Evolutionary conservation across 805 yeast species (phyloP).

Genomic region (Saccharomycopsis javanensis): DNA sequence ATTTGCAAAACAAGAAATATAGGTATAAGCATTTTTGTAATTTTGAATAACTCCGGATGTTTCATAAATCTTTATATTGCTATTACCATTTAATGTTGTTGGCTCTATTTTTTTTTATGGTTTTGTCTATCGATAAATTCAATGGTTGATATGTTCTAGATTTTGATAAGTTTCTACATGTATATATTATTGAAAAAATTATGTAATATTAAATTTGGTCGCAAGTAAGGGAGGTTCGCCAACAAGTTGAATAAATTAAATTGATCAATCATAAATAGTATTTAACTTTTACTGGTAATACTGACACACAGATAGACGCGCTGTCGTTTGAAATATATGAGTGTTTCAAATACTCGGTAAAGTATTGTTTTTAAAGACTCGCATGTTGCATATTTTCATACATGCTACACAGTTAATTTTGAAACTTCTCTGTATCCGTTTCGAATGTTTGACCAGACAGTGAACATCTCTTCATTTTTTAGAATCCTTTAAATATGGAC

Average conservation of each 20-base stretch:
- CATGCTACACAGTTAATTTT: neutral
- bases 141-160: no score
- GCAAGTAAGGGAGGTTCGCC: neutral
- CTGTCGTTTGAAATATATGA: neutral
- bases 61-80: no score
- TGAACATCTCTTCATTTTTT: neutral
- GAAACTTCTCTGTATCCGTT: neutral
- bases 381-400: constrained; percentile 1
- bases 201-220: neutral
- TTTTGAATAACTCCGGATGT: no score
- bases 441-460: neutral
- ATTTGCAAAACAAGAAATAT: no score
- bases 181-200: no score
- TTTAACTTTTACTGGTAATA: neutral
- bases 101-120: no score
- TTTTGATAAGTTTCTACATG: no score
- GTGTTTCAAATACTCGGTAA: neutral
- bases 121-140: neutral
- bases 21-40: no score
- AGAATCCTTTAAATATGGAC: neutral
- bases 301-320: neutral
- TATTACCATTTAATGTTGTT: no score
- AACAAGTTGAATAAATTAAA: neutral
- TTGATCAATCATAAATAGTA: neutral
- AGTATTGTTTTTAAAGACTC: neutral